Percentiles rank a stretch among this genome's conserved stretches.
Conservation (phyloP, 2,329 filamentous ascomycete genomes). For the Exophiala lecanii-corni region DNA sequence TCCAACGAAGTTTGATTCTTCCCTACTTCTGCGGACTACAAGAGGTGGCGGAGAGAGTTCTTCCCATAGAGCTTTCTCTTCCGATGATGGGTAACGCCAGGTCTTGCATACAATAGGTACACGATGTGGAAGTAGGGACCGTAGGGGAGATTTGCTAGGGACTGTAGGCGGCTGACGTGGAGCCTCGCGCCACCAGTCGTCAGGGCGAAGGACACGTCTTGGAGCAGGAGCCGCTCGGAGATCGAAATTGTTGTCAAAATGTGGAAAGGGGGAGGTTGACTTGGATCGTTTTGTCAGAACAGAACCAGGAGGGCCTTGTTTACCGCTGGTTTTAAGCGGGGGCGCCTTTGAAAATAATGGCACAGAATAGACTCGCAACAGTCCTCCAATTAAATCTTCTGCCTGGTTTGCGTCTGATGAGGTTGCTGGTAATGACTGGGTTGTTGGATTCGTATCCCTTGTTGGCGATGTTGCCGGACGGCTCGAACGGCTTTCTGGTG, state of each 20-base stretch:
- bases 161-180: constrained; percentile 6
- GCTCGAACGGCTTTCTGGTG: too few species aligned
- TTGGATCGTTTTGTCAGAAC: too few species aligned
- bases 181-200: background rate
- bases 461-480: too few species aligned
- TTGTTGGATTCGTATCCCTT: too few species aligned
- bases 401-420: too few species aligned
- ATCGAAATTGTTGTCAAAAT: background rate
- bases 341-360: too few species aligned
- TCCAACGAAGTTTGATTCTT: background rate
- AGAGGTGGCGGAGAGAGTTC: constrained; percentile 17
- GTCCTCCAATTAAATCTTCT: too few species aligned
- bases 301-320: too few species aligned
- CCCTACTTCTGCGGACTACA: constrained; percentile 10
- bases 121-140: constrained; percentile 1
- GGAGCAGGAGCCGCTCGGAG: background rate
- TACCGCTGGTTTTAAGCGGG: background rate
- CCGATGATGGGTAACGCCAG: background rate
- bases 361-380: too few species aligned
- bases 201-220: background rate
- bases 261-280: background rate
- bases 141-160: constrained; percentile 11
- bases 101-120: background rate
- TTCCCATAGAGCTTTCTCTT: constrained; percentile 14
- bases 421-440: too few species aligned